Conservation (phyloP, 2,329 filamentous ascomycete genomes). For the Apiospora sp. region DNA sequence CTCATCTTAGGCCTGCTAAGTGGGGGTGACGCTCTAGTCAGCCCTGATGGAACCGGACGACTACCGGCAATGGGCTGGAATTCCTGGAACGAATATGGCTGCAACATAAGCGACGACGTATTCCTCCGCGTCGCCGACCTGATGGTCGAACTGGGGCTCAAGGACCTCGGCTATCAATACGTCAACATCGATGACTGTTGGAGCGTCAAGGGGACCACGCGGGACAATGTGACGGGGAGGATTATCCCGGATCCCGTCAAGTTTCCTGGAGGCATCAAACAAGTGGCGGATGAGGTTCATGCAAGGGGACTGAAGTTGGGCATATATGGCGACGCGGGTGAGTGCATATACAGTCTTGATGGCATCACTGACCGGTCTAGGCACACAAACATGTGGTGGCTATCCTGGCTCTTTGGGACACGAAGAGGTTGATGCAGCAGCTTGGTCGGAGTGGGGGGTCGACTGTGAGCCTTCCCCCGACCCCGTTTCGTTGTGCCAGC, state of each 20-base stretch:
- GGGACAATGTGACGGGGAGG: slow-evolving; percentile 51
- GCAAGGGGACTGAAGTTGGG: slow-evolving; percentile 66
- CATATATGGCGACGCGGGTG: slow-evolving; percentile 67
- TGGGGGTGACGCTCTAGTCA: not conserved
- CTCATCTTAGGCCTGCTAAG: not conserved
- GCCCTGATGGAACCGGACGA: slow-evolving; percentile 30
- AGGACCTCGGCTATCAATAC: slow-evolving; percentile 63
- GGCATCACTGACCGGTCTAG: too few species aligned
- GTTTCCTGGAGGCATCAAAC: slow-evolving; percentile 66
- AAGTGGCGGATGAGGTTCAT: slow-evolving; percentile 62
- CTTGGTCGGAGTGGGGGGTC: slow-evolving; percentile 65
- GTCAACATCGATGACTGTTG: slow-evolving; percentile 72
- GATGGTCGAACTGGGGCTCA: slow-evolving; percentile 57
- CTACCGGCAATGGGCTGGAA: slow-evolving; percentile 57
- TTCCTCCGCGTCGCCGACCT: slow-evolving; percentile 56
- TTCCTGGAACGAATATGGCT: slow-evolving; percentile 61
- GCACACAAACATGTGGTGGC: slow-evolving; percentile 57
- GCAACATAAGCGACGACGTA: slow-evolving; percentile 58
- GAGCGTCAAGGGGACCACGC: slow-evolving; percentile 50
- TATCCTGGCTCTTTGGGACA: slow-evolving; percentile 65
- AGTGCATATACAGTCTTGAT: too few species aligned
- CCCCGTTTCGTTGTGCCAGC: not conserved
- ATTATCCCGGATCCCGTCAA: slow-evolving; percentile 56
- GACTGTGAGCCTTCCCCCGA: slow-evolving; percentile 51
- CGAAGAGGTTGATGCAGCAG: slow-evolving; percentile 64